Conservation (phyloP, 2,329 filamentous ascomycete genomes). For the Lecanicillium sp. region DNA sequence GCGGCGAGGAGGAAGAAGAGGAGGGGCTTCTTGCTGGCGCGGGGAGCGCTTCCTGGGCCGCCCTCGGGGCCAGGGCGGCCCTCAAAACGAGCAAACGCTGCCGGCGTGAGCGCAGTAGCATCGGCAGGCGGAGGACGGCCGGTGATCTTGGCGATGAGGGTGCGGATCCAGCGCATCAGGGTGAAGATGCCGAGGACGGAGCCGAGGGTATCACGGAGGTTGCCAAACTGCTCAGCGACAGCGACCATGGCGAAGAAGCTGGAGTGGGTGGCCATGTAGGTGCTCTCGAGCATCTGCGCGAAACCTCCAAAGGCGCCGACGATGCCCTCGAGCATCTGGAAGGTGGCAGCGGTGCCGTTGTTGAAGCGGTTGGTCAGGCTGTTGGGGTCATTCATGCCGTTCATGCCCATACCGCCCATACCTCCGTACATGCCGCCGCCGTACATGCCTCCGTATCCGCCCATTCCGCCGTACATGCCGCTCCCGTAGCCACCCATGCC, state of each 20-base stretch:
- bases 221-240: slow-evolving; percentile 94
- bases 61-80: slow-evolving; percentile 60
- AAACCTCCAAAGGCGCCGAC: slow-evolving; percentile 96
- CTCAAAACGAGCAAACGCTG: slow-evolving; percentile 85
- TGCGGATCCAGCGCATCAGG: slow-evolving; percentile 88
- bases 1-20: slow-evolving; percentile 93
- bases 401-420: slow-evolving; percentile 27
- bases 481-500: slow-evolving; percentile 32
- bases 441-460: slow-evolving; percentile 30
- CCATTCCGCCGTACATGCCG: slow-evolving; percentile 39
- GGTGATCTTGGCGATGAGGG: slow-evolving; percentile 84
- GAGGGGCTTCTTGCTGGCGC: slow-evolving; percentile 89
- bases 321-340: slow-evolving; percentile 96
- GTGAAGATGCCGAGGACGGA: slow-evolving; percentile 95
- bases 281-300: slow-evolving; percentile 98
- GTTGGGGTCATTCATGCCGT: slow-evolving; percentile 73
- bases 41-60: slow-evolving; percentile 53
- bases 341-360: slow-evolving; percentile 91
- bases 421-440: slow-evolving; percentile 37
- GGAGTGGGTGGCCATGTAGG: slow-evolving; percentile 98
- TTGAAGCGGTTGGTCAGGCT: slow-evolving; percentile 94
- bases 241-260: slow-evolving; percentile 99
- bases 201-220: slow-evolving; percentile 85
- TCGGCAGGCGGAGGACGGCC: slow-evolving; percentile 86
- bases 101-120: slow-evolving; percentile 78